A percentile compares a stretch with the other conserved stretches of the same genome.
Conservation (phyloP, 257 asterid species). For the Eucommia ulmoides region DNA sequence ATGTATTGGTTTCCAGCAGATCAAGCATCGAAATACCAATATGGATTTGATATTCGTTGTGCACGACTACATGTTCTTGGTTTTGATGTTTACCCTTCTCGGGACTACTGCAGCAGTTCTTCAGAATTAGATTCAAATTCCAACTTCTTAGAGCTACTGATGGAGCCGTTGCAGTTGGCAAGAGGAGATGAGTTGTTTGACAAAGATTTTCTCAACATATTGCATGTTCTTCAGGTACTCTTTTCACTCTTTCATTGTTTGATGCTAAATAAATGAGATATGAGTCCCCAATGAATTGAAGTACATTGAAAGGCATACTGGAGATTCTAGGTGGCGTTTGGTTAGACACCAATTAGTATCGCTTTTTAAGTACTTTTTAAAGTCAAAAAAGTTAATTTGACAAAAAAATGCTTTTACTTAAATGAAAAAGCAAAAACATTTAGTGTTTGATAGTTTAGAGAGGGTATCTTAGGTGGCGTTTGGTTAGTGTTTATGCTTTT, state of each 20-base stretch:
- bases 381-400: too few relatives aligned
- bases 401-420: too few relatives aligned
- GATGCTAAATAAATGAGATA: too few relatives aligned
- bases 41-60: conserved; percentile 71
- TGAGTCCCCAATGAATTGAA: too few relatives aligned
- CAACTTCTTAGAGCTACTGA: conserved; percentile 29
- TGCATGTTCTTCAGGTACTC: conserved; percentile 85
- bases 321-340: too few relatives aligned
- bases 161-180: conserved; percentile 38
- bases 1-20: conserved; percentile 97
- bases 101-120: conserved; percentile 8
- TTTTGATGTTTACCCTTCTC: conserved; percentile 32
- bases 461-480: too few relatives aligned
- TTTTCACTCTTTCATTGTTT: conserved; percentile 6
- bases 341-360: too few relatives aligned
- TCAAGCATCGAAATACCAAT: conserved; percentile 44
- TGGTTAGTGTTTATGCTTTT: too few relatives aligned
- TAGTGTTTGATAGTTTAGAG: too few relatives aligned
- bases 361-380: too few relatives aligned
- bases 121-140: conserved; percentile 23
- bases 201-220: conserved; percentile 43
- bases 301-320: too few relatives aligned
- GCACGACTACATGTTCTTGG: conserved; percentile 69
- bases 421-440: too few relatives aligned
- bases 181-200: conserved; percentile 33